Evolutionary conservation across 352 stramenopile species (phyloP).

Genomic region (Globisporangium acanthophoron): DNA sequence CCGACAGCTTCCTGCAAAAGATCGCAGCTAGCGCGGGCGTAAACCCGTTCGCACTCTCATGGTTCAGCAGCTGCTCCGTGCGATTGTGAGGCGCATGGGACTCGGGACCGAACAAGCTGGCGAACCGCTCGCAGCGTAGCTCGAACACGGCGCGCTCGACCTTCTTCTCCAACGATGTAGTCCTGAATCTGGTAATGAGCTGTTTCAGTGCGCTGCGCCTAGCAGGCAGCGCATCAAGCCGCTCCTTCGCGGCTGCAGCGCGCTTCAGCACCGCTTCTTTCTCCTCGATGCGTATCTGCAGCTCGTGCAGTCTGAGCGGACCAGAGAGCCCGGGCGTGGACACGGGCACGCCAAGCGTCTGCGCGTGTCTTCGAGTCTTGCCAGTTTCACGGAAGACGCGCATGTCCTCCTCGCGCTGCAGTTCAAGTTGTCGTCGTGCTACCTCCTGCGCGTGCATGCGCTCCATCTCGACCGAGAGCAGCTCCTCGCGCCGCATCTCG

Average conservation of each 20-base stretch:
- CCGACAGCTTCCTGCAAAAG: conserved; percentile 22
- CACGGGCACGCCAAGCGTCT: conserved; percentile 24
- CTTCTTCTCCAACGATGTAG: conserved; percentile 29
- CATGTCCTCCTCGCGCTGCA: conserved; percentile 34
- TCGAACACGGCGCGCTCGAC: conserved; percentile 38
- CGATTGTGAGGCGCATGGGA: neutral
- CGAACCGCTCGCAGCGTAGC: conserved; percentile 31
- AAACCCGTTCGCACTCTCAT: conserved; percentile 52
- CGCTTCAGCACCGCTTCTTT: conserved; percentile 25
- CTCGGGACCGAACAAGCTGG: conserved; percentile 29
- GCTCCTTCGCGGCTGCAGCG: conserved; percentile 20
- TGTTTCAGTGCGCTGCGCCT: conserved; percentile 23
- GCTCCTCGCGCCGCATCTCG: conserved; percentile 52
- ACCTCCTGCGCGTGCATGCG: conserved; percentile 21
- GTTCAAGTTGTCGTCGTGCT: conserved; percentile 14
- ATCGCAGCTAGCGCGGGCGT: conserved; percentile 49
- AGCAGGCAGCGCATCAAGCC: conserved; percentile 38
- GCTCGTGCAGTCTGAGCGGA: conserved; percentile 20
- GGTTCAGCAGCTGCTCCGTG: conserved; percentile 21
- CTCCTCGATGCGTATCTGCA: conserved; percentile 28
- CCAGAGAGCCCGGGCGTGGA: conserved; percentile 28
- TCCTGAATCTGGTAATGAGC: conserved; percentile 29
- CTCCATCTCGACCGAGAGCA: conserved; percentile 39
- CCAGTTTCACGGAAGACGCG: conserved; percentile 24
- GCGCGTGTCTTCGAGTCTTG: conserved; percentile 18